Conservation (phyloP, 305 asterid species). For the Fraxinus baroniana region DNA sequence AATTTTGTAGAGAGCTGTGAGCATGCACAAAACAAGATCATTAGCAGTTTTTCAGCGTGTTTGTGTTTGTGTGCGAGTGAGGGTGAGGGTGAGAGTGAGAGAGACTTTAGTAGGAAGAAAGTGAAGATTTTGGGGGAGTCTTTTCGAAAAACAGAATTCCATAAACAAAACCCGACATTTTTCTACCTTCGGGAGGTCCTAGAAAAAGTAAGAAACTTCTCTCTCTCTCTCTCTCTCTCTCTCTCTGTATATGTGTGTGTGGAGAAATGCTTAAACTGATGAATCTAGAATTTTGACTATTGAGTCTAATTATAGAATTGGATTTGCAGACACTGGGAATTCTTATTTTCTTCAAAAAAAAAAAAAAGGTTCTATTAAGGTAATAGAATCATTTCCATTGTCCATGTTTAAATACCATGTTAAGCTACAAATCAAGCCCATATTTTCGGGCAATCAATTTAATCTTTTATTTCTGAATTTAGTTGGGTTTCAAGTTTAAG, state of each 20-base stretch:
- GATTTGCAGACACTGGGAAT: slow-evolving; percentile 3
- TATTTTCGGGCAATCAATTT: not conserved
- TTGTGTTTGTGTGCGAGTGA: not conserved
- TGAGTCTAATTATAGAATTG: slow-evolving; percentile 15
- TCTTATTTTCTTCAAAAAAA: not conserved
- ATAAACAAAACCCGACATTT: slow-evolving; percentile 1
- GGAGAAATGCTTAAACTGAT: slow-evolving; percentile 14
- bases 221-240: slow-evolving; percentile 10
- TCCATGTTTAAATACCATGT: not conserved
- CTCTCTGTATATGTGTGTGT: not conserved
- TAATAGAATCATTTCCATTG: not conserved
- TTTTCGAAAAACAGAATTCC: not conserved
- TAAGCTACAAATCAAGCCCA: not conserved
- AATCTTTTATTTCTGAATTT: not conserved
- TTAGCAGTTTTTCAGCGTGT: not conserved
- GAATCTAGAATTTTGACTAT: slow-evolving; percentile 19
- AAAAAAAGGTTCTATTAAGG: not conserved
- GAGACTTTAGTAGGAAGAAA: not conserved
- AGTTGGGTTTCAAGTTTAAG: not conserved
- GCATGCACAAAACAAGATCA: not conserved
- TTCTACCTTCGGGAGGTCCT: slow-evolving; percentile 18
- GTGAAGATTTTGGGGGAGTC: not conserved
- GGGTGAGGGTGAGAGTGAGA: not conserved
- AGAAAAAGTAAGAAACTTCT: slow-evolving; percentile 27
- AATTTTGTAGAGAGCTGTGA: not conserved